These are phyloP conservation scores for Aegilops bicornis DNA, from an alignment of 176 grass and related monocot species.

Conservation along the genomic window DNA sequence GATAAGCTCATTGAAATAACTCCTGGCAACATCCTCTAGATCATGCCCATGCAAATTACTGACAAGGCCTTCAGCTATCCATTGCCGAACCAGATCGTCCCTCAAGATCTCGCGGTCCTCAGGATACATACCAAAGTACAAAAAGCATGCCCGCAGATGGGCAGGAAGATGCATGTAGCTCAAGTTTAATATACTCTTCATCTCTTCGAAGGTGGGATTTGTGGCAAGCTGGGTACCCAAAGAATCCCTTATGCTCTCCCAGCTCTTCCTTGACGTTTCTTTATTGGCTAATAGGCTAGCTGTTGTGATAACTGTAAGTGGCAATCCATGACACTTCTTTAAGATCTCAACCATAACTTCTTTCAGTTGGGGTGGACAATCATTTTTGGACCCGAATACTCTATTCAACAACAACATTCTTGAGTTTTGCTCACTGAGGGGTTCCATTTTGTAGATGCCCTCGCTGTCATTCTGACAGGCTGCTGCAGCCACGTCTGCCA, in stretches of 20 bases:
- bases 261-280: not conserved
- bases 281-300: not conserved
- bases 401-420: not conserved
- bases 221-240: not conserved
- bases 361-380: not conserved
- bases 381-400: not conserved
- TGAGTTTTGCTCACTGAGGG: no score
- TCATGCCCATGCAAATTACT: not conserved
- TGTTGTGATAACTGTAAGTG: not conserved
- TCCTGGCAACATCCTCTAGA: not conserved
- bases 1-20: not conserved
- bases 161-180: not conserved
- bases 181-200: not conserved
- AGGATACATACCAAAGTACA: not conserved
- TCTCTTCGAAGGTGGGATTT: not conserved
- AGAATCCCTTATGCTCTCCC: not conserved
- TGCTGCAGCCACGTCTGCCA: no score
- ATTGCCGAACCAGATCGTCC: not conserved
- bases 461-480: no score
- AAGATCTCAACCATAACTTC: not conserved
- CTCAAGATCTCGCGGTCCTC: accelerated
- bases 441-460: no score
- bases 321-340: not conserved
- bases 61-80: not conserved
- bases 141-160: not conserved